Evolutionary conservation across 78 protist species (phyloP).

Genomic region (Dictyostelium purpureum): DNA sequence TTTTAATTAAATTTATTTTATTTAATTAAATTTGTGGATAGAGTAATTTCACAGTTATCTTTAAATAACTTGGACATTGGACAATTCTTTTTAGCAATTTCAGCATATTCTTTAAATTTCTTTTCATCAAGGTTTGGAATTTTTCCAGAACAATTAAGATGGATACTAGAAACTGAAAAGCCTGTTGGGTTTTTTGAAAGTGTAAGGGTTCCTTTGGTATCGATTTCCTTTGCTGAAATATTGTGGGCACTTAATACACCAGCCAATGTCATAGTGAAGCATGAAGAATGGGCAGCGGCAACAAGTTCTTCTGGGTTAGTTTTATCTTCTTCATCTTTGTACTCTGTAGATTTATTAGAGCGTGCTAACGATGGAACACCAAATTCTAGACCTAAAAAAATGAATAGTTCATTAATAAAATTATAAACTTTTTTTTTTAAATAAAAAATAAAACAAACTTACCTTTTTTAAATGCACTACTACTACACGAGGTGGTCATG

Average conservation of each 20-base stretch:
- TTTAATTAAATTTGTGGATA: neutral
- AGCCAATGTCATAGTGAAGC: constrained; percentile 11
- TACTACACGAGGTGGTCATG: neutral
- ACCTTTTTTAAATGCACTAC: neutral
- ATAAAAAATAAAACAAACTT: neutral
- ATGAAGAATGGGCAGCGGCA: constrained; percentile 35
- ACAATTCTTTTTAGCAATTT: neutral
- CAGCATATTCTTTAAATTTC: neutral
- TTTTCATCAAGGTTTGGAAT: neutral
- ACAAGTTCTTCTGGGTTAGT: constrained; percentile 56
- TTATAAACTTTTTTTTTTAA: neutral
- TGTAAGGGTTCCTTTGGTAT: neutral
- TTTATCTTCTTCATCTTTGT: neutral
- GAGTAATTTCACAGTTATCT: neutral
- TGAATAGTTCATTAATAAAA: neutral
- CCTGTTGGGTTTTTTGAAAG: neutral
- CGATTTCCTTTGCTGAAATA: neutral
- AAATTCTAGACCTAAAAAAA: neutral
- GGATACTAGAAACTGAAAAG: neutral
- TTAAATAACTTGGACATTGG: neutral
- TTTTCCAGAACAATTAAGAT: neutral
- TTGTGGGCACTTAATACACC: neutral
- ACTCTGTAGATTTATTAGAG: neutral
- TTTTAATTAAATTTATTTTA: neutral
- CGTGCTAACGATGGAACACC: neutral